phyloP scores from a whole-genome alignment of 768 basidiomycete genomes.

The Termitomyces sp. region DNA sequence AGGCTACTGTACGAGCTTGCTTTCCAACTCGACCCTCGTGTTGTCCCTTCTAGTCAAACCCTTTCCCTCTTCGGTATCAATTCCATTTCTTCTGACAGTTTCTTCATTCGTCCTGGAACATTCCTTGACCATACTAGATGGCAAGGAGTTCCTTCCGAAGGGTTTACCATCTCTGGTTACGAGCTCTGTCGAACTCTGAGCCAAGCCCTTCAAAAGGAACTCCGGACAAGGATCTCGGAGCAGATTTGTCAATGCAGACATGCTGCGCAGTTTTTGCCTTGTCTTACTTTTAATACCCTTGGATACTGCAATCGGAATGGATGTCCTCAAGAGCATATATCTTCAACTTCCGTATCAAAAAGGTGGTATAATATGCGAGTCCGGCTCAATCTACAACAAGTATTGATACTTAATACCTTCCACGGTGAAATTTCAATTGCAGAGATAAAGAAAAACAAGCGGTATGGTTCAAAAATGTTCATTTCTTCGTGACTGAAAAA shows the following conservation, averaged over 20 bases:
- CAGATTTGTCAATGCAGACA: conserved; percentile 28
- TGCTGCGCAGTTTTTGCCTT: conserved; percentile 31
- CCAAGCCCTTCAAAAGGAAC: conserved; percentile 17
- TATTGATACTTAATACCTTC: conserved; percentile 35
- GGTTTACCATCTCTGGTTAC: conserved; percentile 8
- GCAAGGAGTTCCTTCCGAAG: neutral
- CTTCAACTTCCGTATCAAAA: conserved; percentile 11
- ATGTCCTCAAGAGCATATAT: conserved; percentile 35
- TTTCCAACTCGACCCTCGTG: conserved; percentile 20
- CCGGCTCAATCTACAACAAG: conserved; percentile 42
- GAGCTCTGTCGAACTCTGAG: conserved; percentile 21
- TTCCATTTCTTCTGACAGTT: conserved; percentile 21
- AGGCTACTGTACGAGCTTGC: conserved; percentile 24
- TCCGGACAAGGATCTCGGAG: conserved; percentile 22
- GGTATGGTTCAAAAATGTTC: conserved; percentile 10
- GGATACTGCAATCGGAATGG: conserved; percentile 23
- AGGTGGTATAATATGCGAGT: conserved; percentile 34
- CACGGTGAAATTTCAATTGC: neutral
- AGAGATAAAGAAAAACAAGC: conserved; percentile 14
- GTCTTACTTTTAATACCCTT: conserved; percentile 27
- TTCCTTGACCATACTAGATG: conserved; percentile 16
- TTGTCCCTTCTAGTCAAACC: conserved; percentile 17
- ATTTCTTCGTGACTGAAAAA: neutral
- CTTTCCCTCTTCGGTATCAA: conserved; percentile 33
- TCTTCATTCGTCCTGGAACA: conserved; percentile 21